phyloP scores from a whole-genome alignment of 2,329 filamentous ascomycete species.

The Aspergillus luchuensis region DNA sequence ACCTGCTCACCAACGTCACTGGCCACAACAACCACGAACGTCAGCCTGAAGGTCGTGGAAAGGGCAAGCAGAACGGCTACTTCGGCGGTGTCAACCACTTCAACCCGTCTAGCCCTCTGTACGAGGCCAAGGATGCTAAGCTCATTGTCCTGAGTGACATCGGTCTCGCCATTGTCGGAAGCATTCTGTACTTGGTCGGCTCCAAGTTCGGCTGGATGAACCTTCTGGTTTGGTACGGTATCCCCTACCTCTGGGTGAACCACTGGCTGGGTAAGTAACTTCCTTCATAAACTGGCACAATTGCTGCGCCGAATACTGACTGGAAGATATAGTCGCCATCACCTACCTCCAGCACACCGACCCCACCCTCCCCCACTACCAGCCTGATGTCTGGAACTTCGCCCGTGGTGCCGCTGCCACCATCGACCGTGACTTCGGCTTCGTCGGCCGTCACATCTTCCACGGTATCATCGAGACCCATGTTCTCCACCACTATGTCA shows the following conservation, averaged over 20 bases:
- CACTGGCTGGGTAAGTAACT: conserved; percentile 87
- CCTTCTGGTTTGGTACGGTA: conserved; percentile 89
- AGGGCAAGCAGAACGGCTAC: conserved; percentile 84
- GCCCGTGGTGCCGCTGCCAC: conserved; percentile 91
- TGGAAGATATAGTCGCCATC: conserved; percentile 72
- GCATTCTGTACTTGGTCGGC: conserved; percentile 67
- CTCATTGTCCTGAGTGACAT: conserved; percentile 85
- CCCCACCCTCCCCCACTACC: conserved; percentile 90
- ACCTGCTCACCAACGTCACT: conserved; percentile 88
- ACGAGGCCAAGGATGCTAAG: conserved; percentile 86
- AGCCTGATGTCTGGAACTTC: conserved; percentile 83
- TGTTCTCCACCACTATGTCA: conserved; percentile 96
- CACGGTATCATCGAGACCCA: conserved; percentile 98
- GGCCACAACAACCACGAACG: conserved; percentile 93
- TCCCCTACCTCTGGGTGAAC: conserved; percentile 97
- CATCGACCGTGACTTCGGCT: conserved; percentile 95
- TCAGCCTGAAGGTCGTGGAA: conserved; percentile 89
- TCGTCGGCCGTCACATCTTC: conserved; percentile 85
- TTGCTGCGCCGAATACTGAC: conserved; percentile 17
- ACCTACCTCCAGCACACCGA: conserved; percentile 98
- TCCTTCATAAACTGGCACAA: not conserved
- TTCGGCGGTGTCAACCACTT: conserved; percentile 92
- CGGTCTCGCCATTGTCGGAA: conserved; percentile 67
- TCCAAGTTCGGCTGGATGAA: conserved; percentile 81
- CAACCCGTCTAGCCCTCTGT: conserved; percentile 81